Conservation (phyloP, 192 early-diverging fungal species). For the Umbelopsis isabellina region DNA sequence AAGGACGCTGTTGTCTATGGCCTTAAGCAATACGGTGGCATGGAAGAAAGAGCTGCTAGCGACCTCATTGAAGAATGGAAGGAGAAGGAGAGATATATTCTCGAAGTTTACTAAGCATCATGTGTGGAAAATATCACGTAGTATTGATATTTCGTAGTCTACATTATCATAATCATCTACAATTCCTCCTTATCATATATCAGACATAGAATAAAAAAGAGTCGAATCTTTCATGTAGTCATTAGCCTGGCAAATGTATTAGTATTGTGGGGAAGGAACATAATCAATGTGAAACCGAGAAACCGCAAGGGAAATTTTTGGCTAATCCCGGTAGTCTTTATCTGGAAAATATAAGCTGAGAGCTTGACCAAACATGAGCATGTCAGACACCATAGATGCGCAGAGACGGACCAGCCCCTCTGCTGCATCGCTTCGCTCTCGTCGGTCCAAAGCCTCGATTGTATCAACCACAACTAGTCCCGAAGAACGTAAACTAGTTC, state of each 20-base stretch:
- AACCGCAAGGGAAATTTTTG: no score
- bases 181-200: background rate
- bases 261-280: no score
- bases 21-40: slow-evolving; percentile 64
- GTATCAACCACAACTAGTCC: background rate
- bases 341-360: background rate
- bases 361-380: background rate
- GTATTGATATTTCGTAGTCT: slow-evolving; percentile 1
- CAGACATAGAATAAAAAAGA: slow-evolving; percentile 10
- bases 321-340: background rate
- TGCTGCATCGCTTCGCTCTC: background rate
- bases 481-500: slow-evolving; percentile 31
- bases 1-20: slow-evolving; percentile 85
- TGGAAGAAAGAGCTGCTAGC: slow-evolving; percentile 64
- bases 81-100: slow-evolving; percentile 88
- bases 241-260: no score
- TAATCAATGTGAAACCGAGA: no score
- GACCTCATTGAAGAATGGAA: slow-evolving; percentile 87
- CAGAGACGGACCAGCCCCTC: background rate
- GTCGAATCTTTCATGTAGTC: background rate
- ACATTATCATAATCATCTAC: slow-evolving; percentile 5
- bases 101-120: slow-evolving; percentile 80
- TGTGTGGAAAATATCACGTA: background rate
- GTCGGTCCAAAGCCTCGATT: background rate
- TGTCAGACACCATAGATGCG: background rate